phyloP scores from a whole-genome alignment of 352 stramenopile genomes.

The Saprolegnia diclina region DNA sequence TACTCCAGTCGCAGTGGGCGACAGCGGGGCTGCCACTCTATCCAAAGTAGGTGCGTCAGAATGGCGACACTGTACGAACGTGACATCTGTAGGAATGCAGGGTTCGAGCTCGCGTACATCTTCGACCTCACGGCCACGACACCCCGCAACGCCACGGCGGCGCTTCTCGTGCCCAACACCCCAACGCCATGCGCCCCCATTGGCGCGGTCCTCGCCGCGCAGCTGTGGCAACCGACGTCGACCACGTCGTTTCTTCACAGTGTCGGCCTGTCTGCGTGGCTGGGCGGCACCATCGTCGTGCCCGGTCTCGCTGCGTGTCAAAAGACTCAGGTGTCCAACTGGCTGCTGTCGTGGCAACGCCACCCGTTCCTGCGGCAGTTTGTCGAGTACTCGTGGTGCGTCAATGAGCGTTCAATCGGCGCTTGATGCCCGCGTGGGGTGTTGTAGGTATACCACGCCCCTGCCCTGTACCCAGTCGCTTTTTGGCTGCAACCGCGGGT shows the following conservation, averaged over 20 bases:
- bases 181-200: constrained; percentile 10
- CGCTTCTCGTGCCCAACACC: neutral
- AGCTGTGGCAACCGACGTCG: constrained; percentile 1
- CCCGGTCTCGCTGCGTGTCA: constrained; percentile 5
- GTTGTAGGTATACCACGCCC: neutral
- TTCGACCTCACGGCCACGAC: neutral
- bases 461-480: constrained; percentile 2
- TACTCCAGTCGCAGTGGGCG: constrained; percentile 10
- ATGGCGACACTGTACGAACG: neutral
- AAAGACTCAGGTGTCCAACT: constrained; percentile 8
- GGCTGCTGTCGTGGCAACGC: constrained; percentile 16
- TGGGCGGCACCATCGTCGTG: neutral
- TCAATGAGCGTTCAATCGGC: neutral
- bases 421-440: neutral
- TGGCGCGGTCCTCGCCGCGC: neutral
- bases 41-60: neutral
- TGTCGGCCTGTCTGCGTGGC: neutral
- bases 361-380: constrained; percentile 22
- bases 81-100: constrained; percentile 3
- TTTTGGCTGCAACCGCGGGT: constrained; percentile 2
- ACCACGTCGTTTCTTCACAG: constrained; percentile 6
- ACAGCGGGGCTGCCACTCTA: neutral
- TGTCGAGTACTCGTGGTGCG: constrained; percentile 11
- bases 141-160: constrained; percentile 13
- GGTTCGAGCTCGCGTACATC: constrained; percentile 16